Base-by-base conservation (phyloP, 768 basidiomycete genomes). In the Crepidotus variabilis region DNA sequence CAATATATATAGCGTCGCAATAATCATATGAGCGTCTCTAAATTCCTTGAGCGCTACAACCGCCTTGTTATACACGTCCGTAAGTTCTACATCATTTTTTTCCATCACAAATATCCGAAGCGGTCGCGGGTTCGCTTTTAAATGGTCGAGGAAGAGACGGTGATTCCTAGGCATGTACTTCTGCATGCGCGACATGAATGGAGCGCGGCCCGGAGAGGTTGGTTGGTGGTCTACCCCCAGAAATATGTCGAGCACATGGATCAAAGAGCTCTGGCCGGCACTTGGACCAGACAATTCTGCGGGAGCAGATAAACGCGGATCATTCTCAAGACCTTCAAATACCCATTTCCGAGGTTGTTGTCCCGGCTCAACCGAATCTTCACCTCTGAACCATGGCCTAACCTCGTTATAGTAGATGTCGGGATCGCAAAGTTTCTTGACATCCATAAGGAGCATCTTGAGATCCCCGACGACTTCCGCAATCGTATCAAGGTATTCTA, bases 151-250 rank as follows among this genome's bases (percentile, higher is more conserved):
- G 71, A 94, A 94, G 39, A 78, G 72, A 33, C 91, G 84, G 65
- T 94, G 92, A 60, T 87, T 84, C 6, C 83, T 79, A 0, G 92
- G 92, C 92, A 94, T 94, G 72, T 94, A 94, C 21, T 74, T 71
- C 59, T 87, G 81, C 91, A 93, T 92, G 33, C 87, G 81, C 18
- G 78, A 76, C 61, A 94, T 78, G 67, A 92, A 87, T 3, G 84
- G 20, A 49, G 23, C 47, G 4, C 49, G 35, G 22, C n/a, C 34
- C 21, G 54, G 36, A 18, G 22, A 13, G 1, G 32, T 47, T 18
- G 22, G 28, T 23, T 46, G 16, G 33, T 70, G 66, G 62, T 87
- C 83, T 6, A 90, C 75, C 11, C 87, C 86, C 8, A 91, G 75
- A 65, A 90, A 91, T 24, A 86, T 73, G 58, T 90, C 89, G 10